Evolutionary conservation across 305 asterid genomes (phyloP).

Genomic region (Salvia sclarea): DNA sequence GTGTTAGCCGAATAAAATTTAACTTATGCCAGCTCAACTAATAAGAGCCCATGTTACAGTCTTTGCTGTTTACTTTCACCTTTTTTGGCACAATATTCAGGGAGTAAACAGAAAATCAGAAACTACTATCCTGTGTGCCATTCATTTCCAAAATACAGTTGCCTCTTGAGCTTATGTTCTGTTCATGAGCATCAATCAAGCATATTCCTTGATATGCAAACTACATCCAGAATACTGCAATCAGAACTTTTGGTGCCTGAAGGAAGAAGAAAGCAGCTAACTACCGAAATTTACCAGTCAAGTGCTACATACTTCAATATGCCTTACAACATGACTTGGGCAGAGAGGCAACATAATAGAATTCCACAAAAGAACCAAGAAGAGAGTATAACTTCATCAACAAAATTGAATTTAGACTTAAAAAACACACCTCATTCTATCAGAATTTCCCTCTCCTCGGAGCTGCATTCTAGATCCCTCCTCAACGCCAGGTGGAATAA

Average conservation of each 20-base stretch:
- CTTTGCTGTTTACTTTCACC: conserved; percentile 7
- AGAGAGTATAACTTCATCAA: conserved; percentile 21
- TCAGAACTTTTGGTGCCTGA: conserved; percentile 5
- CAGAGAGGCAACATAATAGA: conserved; percentile 14
- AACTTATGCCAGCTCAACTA: not conserved
- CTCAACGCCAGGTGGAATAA: conserved; percentile 79
- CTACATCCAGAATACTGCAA: not conserved
- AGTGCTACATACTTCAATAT: conserved; percentile 8
- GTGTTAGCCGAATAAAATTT: conserved; percentile 2
- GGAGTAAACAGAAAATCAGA: conserved; percentile 9
- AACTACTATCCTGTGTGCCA: not conserved
- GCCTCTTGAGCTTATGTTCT: conserved; percentile 7
- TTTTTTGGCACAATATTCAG: conserved; percentile 16
- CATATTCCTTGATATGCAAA: conserved; percentile 18
- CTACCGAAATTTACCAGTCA: conserved; percentile 4
- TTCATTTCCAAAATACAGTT: conserved; percentile 10
- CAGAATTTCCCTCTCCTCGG: conserved; percentile 88
- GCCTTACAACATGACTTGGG: not conserved
- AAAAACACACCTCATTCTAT: conserved; percentile 61
- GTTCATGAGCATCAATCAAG: conserved; percentile 10
- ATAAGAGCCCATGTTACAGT: conserved; percentile 6
- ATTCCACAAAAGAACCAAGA: conserved; percentile 20
- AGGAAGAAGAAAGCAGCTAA: conserved; percentile 1
- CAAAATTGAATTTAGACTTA: conserved; percentile 20
- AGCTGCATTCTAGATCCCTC: conserved; percentile 81